Conservation (phyloP, 1,139 yeast species). For the Saccharomyces hybrid region DNA sequence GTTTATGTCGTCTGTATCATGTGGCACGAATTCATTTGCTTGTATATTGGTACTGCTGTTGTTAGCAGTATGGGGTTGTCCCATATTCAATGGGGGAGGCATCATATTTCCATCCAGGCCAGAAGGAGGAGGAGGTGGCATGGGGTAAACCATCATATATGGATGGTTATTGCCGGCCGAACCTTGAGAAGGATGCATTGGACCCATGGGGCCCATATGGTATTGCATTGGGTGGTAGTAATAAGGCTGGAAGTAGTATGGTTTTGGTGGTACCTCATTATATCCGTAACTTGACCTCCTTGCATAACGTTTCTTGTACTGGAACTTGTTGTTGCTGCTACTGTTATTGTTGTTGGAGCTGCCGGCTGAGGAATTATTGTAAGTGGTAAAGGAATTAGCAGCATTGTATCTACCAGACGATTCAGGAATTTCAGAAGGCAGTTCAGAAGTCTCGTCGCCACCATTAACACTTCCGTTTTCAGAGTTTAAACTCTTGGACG, state of each 20-base stretch:
- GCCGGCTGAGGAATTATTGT: conserved; percentile 25
- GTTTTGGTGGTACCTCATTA: conserved; percentile 20
- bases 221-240: conserved; percentile 29
- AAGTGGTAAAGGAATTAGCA: conserved; percentile 20
- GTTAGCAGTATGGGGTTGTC: neutral
- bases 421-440: conserved; percentile 19
- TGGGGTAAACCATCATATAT: conserved; percentile 29
- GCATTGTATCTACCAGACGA: conserved; percentile 13
- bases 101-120: conserved; percentile 9
- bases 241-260: conserved; percentile 27
- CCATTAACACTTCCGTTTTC: conserved; percentile 11
- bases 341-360: conserved; percentile 13
- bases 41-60: neutral
- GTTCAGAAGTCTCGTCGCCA: conserved; percentile 14
- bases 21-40: neutral
- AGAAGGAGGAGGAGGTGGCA: conserved; percentile 26
- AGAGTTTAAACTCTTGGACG: conserved; percentile 9
- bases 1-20: neutral
- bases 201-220: conserved; percentile 21
- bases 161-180: conserved; percentile 19
- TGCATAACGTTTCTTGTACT: conserved; percentile 6
- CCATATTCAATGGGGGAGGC: conserved; percentile 4
- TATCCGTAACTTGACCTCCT: conserved; percentile 9
- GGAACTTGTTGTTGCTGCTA: conserved; percentile 6
- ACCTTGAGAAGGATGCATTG: conserved; percentile 17